Evolutionary conservation across 257 asterid species (phyloP), one percentile per base, ranked within the genome.

Genomic region (Parsonsia alboflavescens): DNA sequence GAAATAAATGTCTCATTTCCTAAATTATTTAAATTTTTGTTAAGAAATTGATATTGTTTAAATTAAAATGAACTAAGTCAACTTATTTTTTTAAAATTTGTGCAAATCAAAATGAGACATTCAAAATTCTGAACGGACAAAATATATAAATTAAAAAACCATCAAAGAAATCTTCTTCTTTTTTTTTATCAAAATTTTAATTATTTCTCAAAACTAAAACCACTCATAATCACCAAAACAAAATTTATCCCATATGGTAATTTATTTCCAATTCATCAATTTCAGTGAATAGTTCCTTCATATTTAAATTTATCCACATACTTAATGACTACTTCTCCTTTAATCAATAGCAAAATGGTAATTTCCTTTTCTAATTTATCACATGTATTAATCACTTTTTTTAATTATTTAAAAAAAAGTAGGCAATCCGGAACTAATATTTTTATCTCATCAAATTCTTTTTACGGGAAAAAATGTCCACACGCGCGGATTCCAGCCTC

Each of bases 351-450:
- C 11, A 54, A 36, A 17, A 36, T 39, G 64, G 24, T 7, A 56
- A 72, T 12, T 72, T 41, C 12, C 42, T 0, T 54, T 54, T 7
- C 10, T 7, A 65, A 65, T 65, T 65, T 19, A 65, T 13, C 70
- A 65, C 70, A 39, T 39, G 70, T 65, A 65, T 65, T 36, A 65
- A 19, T 63, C 45, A 62, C 68, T 33, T 62, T 62, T 15, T 30
- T 52, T 52, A 4, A 4, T 5, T 16, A 16, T 50, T 50, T 2
- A 1, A 13, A 13, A 0, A 50, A 13, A 19, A 19, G 2, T 10
- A 12, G 7, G 7, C 17, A 30, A 4, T 10, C 15, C 11, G 36
- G 42, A 8, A 36, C 67, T 13, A 28, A 61, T 42, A 61, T 61
- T 28, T 61, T 30, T 28, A 2, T 28, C 41, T 24, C 49, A 17